phyloP scores from a whole-genome alignment of 495 filamentous ascomycete species.

The Bacidia rubella region DNA sequence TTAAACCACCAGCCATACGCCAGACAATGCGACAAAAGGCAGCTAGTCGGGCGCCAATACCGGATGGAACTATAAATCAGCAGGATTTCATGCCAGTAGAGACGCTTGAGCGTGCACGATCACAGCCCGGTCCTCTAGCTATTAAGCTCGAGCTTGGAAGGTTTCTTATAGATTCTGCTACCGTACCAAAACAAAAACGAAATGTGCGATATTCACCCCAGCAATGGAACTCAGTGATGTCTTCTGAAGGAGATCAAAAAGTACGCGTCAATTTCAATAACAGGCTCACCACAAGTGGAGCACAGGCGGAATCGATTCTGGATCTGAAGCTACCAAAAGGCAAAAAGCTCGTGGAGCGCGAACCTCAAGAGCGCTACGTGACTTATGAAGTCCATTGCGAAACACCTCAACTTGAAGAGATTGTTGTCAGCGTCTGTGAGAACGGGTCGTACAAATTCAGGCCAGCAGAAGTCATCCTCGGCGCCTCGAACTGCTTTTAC shows the following conservation, averaged over 20 bases:
- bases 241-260: background rate
- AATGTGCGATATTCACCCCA: background rate
- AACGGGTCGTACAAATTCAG: slow-evolving; percentile 20
- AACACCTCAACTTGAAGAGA: slow-evolving; percentile 14
- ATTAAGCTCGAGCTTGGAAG: slow-evolving; percentile 30
- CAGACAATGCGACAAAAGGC: background rate
- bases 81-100: background rate
- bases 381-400: slow-evolving; percentile 37
- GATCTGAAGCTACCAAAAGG: slow-evolving; percentile 21
- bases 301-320: slow-evolving; percentile 28
- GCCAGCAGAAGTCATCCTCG: slow-evolving; percentile 12
- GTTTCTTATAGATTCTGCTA: slow-evolving; percentile 14
- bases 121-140: slow-evolving; percentile 11
- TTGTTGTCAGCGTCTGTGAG: slow-evolving; percentile 39
- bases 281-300: slow-evolving; percentile 24
- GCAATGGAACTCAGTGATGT: background rate
- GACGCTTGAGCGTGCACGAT: background rate
- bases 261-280: too few relatives aligned
- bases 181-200: slow-evolving; percentile 11
- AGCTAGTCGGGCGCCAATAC: background rate
- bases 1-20: background rate
- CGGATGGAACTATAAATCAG: background rate
- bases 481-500: slow-evolving; percentile 29
- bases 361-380: slow-evolving; percentile 20
- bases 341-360: slow-evolving; percentile 23